phyloP scores from a whole-genome alignment of 805 yeast species.

The Yarrowia deformans region DNA sequence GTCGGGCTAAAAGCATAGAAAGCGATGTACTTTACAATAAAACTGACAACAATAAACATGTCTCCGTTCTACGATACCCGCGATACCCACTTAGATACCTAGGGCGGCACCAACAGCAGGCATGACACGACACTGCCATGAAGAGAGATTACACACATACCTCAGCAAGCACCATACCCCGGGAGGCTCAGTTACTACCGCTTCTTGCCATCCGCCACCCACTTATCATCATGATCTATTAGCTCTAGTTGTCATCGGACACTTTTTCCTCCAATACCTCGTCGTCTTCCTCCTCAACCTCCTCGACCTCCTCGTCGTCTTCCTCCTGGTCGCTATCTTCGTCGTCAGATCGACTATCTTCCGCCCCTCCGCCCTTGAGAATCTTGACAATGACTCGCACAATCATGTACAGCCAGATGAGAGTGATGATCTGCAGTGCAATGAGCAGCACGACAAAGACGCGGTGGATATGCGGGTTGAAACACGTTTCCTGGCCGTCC shows the following conservation, averaged over 20 bases:
- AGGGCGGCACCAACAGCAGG: too few species aligned
- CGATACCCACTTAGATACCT: too few species aligned
- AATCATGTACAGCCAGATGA: constrained; percentile 80
- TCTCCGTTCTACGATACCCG: too few species aligned
- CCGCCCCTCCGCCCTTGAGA: constrained; percentile 75
- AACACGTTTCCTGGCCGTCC: constrained; percentile 49
- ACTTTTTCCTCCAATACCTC: constrained; percentile 23
- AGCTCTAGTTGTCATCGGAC: constrained; percentile 21
- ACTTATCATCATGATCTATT: constrained; percentile 9
- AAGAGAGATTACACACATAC: too few species aligned
- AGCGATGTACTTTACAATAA: too few species aligned
- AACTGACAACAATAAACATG: too few species aligned
- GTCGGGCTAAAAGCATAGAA: too few species aligned
- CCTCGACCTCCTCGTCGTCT: constrained; percentile 9
- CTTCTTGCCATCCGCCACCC: too few species aligned
- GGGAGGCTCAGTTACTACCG: too few species aligned
- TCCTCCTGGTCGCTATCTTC: constrained; percentile 57
- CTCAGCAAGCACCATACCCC: too few species aligned
- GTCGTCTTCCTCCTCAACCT: constrained; percentile 20
- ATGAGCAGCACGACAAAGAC: constrained; percentile 63
- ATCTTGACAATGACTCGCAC: constrained; percentile 73
- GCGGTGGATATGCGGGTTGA: constrained; percentile 48
- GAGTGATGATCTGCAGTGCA: constrained; percentile 68
- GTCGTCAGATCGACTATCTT: constrained; percentile 84
- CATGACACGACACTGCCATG: too few species aligned